phyloP scores from a whole-genome alignment of 2,329 filamentous ascomycete genomes.

The Trichoderma brevicompactum region DNA sequence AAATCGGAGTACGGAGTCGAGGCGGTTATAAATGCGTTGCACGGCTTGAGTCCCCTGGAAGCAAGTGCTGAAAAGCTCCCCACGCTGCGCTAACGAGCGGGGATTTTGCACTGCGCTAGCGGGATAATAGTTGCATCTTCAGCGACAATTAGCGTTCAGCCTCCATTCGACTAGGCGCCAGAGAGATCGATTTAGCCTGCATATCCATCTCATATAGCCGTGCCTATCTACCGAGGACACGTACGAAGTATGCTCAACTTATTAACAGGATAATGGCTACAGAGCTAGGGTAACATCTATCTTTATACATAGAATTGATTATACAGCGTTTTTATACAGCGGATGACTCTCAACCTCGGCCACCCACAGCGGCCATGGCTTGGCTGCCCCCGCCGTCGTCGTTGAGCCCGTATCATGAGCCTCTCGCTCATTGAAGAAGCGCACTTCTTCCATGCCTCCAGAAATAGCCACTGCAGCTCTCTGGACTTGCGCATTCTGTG shows the following conservation, averaged over 20 bases:
- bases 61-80: background rate
- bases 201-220: background rate
- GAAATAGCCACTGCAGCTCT: background rate
- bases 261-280: too few species aligned
- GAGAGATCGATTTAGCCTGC: background rate
- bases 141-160: constrained; percentile 12
- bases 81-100: constrained; percentile 12
- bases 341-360: constrained; percentile 15
- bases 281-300: too few species aligned
- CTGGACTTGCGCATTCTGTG: constrained; percentile 22
- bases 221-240: background rate
- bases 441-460: constrained; percentile 2
- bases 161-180: background rate
- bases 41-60: background rate
- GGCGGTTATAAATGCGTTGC: constrained; percentile 18
- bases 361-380: constrained; percentile 26
- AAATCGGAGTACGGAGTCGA: constrained; percentile 20
- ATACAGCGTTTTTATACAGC: constrained; percentile 18
- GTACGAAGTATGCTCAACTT: too few species aligned
- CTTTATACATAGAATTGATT: background rate
- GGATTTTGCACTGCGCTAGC: constrained; percentile 4
- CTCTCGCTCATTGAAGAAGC: constrained; percentile 19
- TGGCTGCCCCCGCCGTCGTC: constrained; percentile 16
- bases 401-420: constrained; percentile 8
- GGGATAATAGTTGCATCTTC: constrained; percentile 1